A percentile compares a stretch with the other conserved stretches of the same genome.
Conservation (phyloP, 1,284 basidiomycete species). For the Ceratobasidium sp. region DNA sequence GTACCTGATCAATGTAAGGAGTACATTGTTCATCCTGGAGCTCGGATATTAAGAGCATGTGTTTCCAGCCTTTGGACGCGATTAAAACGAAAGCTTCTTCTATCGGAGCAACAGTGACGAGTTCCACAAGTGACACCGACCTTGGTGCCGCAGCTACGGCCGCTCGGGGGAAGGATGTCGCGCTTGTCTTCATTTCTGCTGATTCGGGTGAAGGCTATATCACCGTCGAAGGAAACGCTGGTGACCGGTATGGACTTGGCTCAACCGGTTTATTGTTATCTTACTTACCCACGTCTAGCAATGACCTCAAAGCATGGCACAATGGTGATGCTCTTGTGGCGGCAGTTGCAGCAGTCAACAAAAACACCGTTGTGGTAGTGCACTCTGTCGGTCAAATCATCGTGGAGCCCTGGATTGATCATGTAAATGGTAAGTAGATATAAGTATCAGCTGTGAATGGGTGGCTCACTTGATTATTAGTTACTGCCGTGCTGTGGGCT, state of each 20-base stretch:
- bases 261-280: constrained; percentile 41
- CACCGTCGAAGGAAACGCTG: constrained; percentile 59
- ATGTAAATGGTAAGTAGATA: constrained; percentile 51
- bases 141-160: constrained; percentile 44
- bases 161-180: constrained; percentile 55
- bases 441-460: neutral
- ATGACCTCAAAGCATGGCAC: constrained; percentile 52
- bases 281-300: constrained; percentile 49
- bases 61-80: constrained; percentile 57
- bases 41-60: constrained; percentile 54
- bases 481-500: constrained; percentile 48
- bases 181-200: constrained; percentile 75
- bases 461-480: neutral
- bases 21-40: neutral
- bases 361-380: constrained; percentile 64
- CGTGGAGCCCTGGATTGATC: constrained; percentile 60
- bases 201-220: constrained; percentile 66
- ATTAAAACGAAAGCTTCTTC: constrained; percentile 59
- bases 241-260: constrained; percentile 61
- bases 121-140: constrained; percentile 56
- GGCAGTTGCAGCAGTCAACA: constrained; percentile 55
- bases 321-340: constrained; percentile 57
- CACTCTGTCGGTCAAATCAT: constrained; percentile 60
- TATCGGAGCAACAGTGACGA: constrained; percentile 62
- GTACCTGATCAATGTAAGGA: constrained; percentile 50